These are phyloP conservation scores for Huiozyma naganishii DNA, from an alignment of 805 yeast species.

Conservation along the genomic window DNA sequence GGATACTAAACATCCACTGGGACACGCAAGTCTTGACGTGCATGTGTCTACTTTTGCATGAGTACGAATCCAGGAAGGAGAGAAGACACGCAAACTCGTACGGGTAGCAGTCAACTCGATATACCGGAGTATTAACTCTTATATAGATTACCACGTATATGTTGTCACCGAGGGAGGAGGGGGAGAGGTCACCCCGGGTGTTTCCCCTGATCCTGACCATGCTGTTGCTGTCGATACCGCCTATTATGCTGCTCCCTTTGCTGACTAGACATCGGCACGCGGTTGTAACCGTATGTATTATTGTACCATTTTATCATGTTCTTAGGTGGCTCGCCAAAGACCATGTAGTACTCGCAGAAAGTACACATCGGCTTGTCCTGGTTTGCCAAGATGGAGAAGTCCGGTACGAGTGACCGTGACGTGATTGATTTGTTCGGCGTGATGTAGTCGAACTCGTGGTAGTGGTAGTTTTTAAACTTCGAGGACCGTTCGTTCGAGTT, in stretches of 20 bases:
- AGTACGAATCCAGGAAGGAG: conserved; percentile 25
- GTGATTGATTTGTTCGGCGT: neutral
- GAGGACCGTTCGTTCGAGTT: conserved; percentile 3
- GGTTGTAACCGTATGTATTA: conserved; percentile 17
- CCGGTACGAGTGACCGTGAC: conserved; percentile 9
- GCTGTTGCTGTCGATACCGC: conserved; percentile 6
- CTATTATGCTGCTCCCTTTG: neutral
- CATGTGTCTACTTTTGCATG: conserved; percentile 27
- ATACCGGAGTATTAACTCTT: neutral
- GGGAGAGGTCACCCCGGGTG: neutral
- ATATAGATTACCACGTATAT: neutral
- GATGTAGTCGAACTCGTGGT: conserved; percentile 14
- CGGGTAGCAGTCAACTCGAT: neutral
- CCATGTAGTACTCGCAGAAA: conserved; percentile 43
- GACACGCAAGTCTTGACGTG: conserved; percentile 23
- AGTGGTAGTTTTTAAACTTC: conserved; percentile 8
- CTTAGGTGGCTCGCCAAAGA: conserved; percentile 39
- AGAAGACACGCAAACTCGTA: conserved; percentile 9
- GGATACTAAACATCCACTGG: conserved; percentile 16
- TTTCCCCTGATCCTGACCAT: conserved; percentile 1
- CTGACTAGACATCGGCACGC: conserved; percentile 8
- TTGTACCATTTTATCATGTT: conserved; percentile 44
- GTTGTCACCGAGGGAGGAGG: too few species aligned
- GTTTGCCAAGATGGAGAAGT: conserved; percentile 16
- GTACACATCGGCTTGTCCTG: conserved; percentile 29